phyloP scores from a whole-genome alignment of 2,329 filamentous ascomycete genomes.

The Colletotrichum somersetense region DNA sequence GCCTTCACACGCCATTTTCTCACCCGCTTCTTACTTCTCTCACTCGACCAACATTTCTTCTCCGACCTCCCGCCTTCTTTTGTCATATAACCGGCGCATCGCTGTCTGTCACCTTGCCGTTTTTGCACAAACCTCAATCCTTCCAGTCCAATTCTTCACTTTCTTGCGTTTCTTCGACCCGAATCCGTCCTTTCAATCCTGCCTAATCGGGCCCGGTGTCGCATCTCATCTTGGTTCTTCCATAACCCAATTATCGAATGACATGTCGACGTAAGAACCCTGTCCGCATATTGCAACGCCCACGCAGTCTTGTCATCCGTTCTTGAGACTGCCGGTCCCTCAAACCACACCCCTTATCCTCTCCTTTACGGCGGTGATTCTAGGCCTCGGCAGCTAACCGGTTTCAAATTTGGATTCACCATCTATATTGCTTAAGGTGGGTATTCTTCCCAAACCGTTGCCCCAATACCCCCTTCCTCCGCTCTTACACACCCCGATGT shows the following conservation, averaged over 20 bases:
- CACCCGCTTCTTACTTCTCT: conserved; percentile 9
- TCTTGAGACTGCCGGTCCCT: conserved; percentile 23
- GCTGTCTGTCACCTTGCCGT: not conserved
- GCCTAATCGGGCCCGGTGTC: not conserved
- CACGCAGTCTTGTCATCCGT: conserved; percentile 1
- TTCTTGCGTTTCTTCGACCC: conserved; percentile 1
- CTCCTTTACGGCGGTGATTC: conserved; percentile 26
- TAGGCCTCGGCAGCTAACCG: conserved; percentile 34
- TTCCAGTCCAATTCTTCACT: not conserved
- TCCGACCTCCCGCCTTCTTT: conserved; percentile 10
- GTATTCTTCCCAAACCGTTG: conserved; percentile 27
- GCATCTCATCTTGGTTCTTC: conserved; percentile 26
- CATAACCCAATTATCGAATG: conserved; percentile 25
- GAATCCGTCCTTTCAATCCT: not conserved
- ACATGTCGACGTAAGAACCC: conserved; percentile 30
- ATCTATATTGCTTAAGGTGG: conserved; percentile 39
- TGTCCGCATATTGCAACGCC: conserved; percentile 25
- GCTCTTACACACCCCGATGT: conserved; percentile 20
- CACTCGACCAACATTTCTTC: conserved; percentile 32
- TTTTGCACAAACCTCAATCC: conserved; percentile 9
- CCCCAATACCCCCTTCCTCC: conserved; percentile 35
- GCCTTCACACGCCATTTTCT: conserved; percentile 18
- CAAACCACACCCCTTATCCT: not conserved
- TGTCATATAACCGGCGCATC: conserved; percentile 17
- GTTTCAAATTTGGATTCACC: conserved; percentile 27